These are phyloP conservation scores for Parsonsia alboflavescens DNA, from an alignment of 257 asterid species.

Conservation along the genomic window DNA sequence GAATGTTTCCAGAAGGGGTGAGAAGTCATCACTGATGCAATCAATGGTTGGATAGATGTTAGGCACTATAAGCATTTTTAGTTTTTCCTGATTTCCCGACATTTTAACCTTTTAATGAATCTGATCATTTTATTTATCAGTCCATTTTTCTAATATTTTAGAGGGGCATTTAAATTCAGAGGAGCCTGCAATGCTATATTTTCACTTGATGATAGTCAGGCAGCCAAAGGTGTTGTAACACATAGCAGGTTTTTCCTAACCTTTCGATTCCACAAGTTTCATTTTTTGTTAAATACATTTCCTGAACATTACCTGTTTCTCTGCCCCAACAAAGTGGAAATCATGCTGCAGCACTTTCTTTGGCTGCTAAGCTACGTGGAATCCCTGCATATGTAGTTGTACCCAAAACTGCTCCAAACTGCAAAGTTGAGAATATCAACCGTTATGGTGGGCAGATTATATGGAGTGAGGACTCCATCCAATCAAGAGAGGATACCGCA, in stretches of 20 bases:
- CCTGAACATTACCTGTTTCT: constrained; percentile 27
- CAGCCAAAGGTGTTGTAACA: constrained; percentile 80
- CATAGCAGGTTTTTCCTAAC: constrained; percentile 70
- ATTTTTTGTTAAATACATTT: constrained; percentile 10
- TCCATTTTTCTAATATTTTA: constrained; percentile 22
- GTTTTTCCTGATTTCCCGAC: not conserved
- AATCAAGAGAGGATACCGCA: constrained; percentile 80
- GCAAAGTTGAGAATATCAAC: constrained; percentile 87
- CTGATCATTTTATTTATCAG: not conserved
- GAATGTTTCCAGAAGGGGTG: constrained; percentile 98
- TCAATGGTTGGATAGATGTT: not conserved
- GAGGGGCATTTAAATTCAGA: constrained; percentile 91
- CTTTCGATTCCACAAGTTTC: constrained; percentile 1
- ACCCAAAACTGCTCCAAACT: constrained; percentile 80
- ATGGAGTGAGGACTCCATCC: constrained; percentile 65
- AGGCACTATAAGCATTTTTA: not conserved
- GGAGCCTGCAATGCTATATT: constrained; percentile 95
- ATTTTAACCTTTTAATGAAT: not conserved
- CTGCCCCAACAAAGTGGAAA: constrained; percentile 57
- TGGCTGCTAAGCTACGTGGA: constrained; percentile 91
- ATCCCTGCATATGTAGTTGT: constrained; percentile 81
- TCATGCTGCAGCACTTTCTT: constrained; percentile 95
- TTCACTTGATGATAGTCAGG: constrained; percentile 73
- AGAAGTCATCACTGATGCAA: constrained; percentile 19
- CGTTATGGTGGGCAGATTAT: constrained; percentile 84